phyloP scores from a whole-genome alignment of 2,329 filamentous ascomycete species.

The Colletotrichum orbiculare region DNA sequence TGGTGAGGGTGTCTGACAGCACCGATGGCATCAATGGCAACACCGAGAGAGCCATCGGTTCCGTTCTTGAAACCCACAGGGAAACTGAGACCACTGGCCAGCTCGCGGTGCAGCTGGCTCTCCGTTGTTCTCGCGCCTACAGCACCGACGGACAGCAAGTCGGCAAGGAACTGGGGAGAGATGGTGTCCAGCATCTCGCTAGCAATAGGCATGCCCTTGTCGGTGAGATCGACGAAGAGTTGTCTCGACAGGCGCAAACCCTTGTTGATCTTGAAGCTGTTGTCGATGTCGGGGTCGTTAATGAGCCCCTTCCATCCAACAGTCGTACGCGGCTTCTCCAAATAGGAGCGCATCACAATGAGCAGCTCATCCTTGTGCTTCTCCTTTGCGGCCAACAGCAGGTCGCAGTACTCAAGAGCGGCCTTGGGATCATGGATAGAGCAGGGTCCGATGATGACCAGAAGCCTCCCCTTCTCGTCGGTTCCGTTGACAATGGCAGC shows the following conservation, averaged over 20 bases:
- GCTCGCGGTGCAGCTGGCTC: constrained; percentile 92
- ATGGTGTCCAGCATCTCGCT: constrained; percentile 99
- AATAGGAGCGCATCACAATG: constrained; percentile 97
- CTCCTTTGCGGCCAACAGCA: constrained; percentile 82
- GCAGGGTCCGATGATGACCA: constrained; percentile 91
- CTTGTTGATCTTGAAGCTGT: constrained; percentile 99
- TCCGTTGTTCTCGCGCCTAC: constrained; percentile 97
- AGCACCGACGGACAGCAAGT: constrained; percentile 90
- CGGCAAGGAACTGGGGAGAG: constrained; percentile 94
- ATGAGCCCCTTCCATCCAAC: constrained; percentile 99
- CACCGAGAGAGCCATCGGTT: constrained; percentile 88
- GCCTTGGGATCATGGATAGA: constrained; percentile 95
- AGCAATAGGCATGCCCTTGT: constrained; percentile 93
- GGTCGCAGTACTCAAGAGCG: constrained; percentile 92
- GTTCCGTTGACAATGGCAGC: constrained; percentile 76
- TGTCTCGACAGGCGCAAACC: constrained; percentile 87
- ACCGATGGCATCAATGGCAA: constrained; percentile 95
- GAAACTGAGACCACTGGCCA: constrained; percentile 94
- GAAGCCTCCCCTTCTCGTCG: constrained; percentile 68
- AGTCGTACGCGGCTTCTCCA: constrained; percentile 98
- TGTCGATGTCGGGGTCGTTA: constrained; percentile 98
- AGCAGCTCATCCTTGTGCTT: constrained; percentile 91
- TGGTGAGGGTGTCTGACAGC: constrained; percentile 93
- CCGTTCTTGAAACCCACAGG: constrained; percentile 99
- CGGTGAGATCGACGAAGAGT: constrained; percentile 92